Percentiles rank a stretch among this genome's conserved stretches.
These are phyloP conservation scores for Vitis hybrid DNA, from an alignment of 177 flowering plant species.

Conservation along the genomic window DNA sequence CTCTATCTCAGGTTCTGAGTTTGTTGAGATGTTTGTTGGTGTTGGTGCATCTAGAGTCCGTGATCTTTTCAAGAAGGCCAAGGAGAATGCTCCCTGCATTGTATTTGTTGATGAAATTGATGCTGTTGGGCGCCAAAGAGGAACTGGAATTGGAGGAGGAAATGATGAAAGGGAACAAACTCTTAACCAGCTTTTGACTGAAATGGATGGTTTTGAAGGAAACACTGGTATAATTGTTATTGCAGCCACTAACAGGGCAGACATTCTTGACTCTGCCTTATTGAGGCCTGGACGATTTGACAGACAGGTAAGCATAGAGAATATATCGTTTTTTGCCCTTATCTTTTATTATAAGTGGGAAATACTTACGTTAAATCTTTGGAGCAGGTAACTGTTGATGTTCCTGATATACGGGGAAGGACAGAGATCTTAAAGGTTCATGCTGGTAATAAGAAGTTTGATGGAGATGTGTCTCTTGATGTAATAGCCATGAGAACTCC, in stretches of 20 bases:
- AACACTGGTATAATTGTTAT: slow-evolving; percentile 87
- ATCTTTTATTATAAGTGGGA: neutral
- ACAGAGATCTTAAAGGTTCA: slow-evolving; percentile 95
- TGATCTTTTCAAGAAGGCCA: slow-evolving; percentile 97
- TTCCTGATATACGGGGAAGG: slow-evolving; percentile 90
- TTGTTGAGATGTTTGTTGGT: slow-evolving; percentile 98
- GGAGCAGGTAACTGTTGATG: slow-evolving; percentile 81
- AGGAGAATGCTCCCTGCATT: slow-evolving; percentile 94
- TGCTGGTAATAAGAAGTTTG: slow-evolving; percentile 83
- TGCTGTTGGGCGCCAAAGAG: slow-evolving; percentile 96
- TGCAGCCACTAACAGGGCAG: slow-evolving; percentile 97
- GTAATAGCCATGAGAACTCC: slow-evolving; percentile 98
- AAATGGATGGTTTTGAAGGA: slow-evolving; percentile 98
- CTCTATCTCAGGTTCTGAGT: slow-evolving; percentile 94
- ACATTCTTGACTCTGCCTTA: slow-evolving; percentile 93
- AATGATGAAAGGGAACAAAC: slow-evolving; percentile 98
- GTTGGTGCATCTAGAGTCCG: slow-evolving; percentile 99
- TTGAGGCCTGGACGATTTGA: slow-evolving; percentile 95
- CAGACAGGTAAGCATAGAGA: slow-evolving; percentile 62
- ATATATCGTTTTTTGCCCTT: neutral
- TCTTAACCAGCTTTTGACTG: slow-evolving; percentile 93
- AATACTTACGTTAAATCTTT: neutral
- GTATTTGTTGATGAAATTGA: slow-evolving; percentile 98
- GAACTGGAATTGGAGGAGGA: slow-evolving; percentile 96
- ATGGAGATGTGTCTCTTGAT: slow-evolving; percentile 83